Percentiles rank a stretch among this genome's conserved stretches.
Conservation (phyloP, 2,329 filamentous ascomycete species). For the Elsinoe fawcettii region DNA sequence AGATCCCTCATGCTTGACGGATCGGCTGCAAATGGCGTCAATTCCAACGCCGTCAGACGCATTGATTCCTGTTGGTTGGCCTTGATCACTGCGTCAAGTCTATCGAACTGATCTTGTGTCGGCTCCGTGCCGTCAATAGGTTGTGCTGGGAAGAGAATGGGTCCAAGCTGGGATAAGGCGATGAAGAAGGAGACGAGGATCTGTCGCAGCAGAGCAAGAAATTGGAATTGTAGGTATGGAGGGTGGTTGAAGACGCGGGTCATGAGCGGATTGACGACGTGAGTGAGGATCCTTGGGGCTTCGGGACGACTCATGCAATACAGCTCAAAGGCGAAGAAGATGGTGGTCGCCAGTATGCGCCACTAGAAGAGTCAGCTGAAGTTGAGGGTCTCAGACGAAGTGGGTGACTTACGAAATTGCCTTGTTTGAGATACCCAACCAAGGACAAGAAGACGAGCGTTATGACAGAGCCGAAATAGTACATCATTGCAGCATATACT, state of each 20-base stretch:
- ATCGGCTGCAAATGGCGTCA: constrained; percentile 74
- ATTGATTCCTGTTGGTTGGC: constrained; percentile 61
- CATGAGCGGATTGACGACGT: constrained; percentile 43
- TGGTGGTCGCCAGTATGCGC: constrained; percentile 45
- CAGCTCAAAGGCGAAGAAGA: constrained; percentile 50
- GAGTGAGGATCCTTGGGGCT: constrained; percentile 37
- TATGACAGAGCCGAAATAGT: constrained; percentile 53
- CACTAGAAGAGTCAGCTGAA: constrained; percentile 27
- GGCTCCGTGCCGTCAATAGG: constrained; percentile 18
- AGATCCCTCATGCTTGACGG: constrained; percentile 55
- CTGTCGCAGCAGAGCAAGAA: constrained; percentile 66
- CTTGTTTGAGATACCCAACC: constrained; percentile 61
- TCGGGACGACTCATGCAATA: constrained; percentile 48
- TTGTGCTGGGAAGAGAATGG: constrained; percentile 44
- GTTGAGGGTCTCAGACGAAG: neutral
- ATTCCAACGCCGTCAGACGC: constrained; percentile 66
- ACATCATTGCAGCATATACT: constrained; percentile 51
- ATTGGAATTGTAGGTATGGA: constrained; percentile 77
- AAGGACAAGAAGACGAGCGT: constrained; percentile 55
- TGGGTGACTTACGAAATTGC: constrained; percentile 42
- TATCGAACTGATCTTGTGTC: constrained; percentile 56
- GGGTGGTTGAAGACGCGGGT: constrained; percentile 39
- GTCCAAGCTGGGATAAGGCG: constrained; percentile 72
- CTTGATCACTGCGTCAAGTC: constrained; percentile 54
- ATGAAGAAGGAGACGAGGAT: constrained; percentile 72